These are phyloP conservation scores for Naegleria lovaniensis DNA, from an alignment of 208 protist genomes.

Conservation along the genomic window DNA sequence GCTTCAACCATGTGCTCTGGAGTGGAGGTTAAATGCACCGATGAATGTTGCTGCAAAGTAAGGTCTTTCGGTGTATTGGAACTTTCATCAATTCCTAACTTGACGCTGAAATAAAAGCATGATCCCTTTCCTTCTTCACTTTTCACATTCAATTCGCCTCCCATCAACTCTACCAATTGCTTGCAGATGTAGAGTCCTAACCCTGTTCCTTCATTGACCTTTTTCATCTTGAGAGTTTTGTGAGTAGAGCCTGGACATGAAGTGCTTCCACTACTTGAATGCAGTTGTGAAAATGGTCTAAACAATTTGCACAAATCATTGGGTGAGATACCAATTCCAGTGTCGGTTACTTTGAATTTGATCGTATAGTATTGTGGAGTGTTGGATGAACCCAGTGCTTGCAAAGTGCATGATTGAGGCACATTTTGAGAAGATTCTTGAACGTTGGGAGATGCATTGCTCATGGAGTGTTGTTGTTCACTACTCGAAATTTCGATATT, in stretches of 20 bases:
- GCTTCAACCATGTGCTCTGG: too few relatives aligned
- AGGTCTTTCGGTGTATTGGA: background rate
- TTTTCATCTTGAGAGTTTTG: background rate
- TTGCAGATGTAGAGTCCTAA: constrained; percentile 40
- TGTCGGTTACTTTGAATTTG: constrained; percentile 33
- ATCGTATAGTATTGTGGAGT: background rate
- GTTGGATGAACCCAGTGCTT: background rate
- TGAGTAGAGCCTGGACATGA: too few relatives aligned
- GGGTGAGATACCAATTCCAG: constrained; percentile 36
- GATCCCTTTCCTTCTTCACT: constrained; percentile 32
- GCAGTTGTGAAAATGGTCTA: constrained; percentile 33
- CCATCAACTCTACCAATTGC: constrained; percentile 33
- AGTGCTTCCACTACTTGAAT: constrained; percentile 25
- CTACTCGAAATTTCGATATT: too few relatives aligned
- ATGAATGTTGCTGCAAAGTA: background rate
- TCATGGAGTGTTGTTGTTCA: too few relatives aligned
- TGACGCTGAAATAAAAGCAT: constrained; percentile 39
- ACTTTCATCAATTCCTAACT: background rate
- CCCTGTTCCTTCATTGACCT: constrained; percentile 34
- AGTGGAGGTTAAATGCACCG: too few relatives aligned
- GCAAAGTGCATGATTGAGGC: too few relatives aligned
- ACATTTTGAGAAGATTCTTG: too few relatives aligned
- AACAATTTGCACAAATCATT: constrained; percentile 29
- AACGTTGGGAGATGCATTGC: too few relatives aligned
- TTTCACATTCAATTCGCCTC: constrained; percentile 25